These are phyloP conservation scores for Penicillium diatomitis DNA, from an alignment of 495 filamentous ascomycete species.

Conservation along the genomic window DNA sequence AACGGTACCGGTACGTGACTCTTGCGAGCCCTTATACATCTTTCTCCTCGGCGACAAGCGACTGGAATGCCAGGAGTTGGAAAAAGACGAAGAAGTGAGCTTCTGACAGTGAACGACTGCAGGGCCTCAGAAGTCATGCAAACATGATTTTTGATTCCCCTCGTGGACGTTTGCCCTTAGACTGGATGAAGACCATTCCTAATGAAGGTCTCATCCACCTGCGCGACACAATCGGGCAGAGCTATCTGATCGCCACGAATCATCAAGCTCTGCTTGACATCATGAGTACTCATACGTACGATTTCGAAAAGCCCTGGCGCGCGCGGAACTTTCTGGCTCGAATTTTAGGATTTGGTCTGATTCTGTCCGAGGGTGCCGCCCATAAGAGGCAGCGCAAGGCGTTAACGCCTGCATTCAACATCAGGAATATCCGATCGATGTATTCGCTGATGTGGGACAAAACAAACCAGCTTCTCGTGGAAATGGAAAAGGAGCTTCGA, in stretches of 20 bases:
- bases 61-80: too few species aligned
- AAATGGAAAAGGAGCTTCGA: constrained; percentile 32
- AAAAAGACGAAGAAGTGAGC: too few species aligned
- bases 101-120: background rate
- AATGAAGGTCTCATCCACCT: constrained; percentile 85
- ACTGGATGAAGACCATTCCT: constrained; percentile 68
- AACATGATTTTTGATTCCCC: constrained; percentile 45
- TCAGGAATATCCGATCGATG: constrained; percentile 72
- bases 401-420: constrained; percentile 75
- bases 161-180: constrained; percentile 49
- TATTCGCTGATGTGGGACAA: constrained; percentile 73
- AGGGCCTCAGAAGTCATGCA: constrained; percentile 49
- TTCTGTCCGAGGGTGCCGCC: constrained; percentile 73
- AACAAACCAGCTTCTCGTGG: constrained; percentile 31
- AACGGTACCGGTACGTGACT: constrained; percentile 35
- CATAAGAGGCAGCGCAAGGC: constrained; percentile 65
- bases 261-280: constrained; percentile 43
- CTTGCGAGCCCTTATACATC: background rate
- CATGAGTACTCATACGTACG: constrained; percentile 46
- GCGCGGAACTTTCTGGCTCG: constrained; percentile 48
- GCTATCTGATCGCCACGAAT: constrained; percentile 30
- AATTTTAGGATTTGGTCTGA: constrained; percentile 66
- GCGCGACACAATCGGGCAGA: constrained; percentile 31
- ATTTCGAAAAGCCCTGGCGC: constrained; percentile 43
- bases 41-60: too few species aligned